Percentiles rank a stretch among this genome's conserved stretches.
phyloP scores from a whole-genome alignment of 116 monocot genomes.

The Iris pallida region DNA sequence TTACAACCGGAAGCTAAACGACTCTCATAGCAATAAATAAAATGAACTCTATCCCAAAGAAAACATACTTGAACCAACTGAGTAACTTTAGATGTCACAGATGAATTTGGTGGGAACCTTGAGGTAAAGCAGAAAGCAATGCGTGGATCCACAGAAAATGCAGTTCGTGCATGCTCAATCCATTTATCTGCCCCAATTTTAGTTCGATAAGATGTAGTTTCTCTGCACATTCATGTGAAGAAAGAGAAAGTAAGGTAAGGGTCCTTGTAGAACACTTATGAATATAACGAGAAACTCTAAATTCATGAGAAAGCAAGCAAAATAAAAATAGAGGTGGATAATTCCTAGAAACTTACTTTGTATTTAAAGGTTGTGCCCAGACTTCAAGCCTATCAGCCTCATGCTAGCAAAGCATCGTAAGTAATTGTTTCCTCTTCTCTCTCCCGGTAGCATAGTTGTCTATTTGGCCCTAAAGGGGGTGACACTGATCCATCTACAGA shows the following conservation, averaged over 20 bases:
- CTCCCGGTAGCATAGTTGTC: slow-evolving; percentile 64
- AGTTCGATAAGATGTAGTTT: slow-evolving; percentile 50
- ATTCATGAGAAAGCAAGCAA: background rate
- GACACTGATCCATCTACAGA: slow-evolving; percentile 51
- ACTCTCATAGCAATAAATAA: background rate
- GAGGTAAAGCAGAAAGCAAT: slow-evolving; percentile 63
- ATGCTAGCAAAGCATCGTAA: slow-evolving; percentile 89
- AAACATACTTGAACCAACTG: slow-evolving; percentile 72
- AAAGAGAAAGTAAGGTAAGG: slow-evolving; percentile 12
- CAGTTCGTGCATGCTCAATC: slow-evolving; percentile 82
- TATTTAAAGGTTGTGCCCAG: slow-evolving; percentile 90
- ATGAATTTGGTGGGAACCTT: slow-evolving; percentile 77
- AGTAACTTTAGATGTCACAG: slow-evolving; percentile 66
- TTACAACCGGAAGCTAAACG: too few species aligned
- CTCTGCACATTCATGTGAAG: slow-evolving; percentile 33
- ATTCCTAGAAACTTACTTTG: slow-evolving; percentile 44
- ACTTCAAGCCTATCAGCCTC: slow-evolving; percentile 98
- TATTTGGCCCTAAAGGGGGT: slow-evolving; percentile 92
- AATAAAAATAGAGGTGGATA: slow-evolving; percentile 1
- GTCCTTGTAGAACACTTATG: background rate
- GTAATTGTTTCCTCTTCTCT: slow-evolving; percentile 85
- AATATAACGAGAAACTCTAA: slow-evolving; percentile 3
- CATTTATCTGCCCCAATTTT: slow-evolving; percentile 92
- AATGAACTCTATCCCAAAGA: background rate
- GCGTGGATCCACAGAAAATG: slow-evolving; percentile 93